Percentiles rank a stretch among this genome's conserved stretches.
phyloP scores from a whole-genome alignment of 2,329 filamentous ascomycete species.

The Colletotrichum incanum region DNA sequence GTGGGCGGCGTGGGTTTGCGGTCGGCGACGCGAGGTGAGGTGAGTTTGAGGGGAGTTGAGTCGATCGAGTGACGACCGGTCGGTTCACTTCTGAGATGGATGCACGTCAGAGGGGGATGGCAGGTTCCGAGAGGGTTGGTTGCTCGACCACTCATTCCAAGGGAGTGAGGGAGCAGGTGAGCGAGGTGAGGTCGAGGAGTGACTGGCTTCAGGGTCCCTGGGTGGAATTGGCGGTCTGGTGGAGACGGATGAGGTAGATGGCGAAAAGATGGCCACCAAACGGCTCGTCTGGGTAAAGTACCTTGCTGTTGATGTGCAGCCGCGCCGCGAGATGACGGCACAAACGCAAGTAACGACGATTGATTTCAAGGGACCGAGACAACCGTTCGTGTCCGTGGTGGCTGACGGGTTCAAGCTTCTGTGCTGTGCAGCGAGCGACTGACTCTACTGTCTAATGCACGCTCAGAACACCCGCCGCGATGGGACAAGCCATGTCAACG shows the following conservation, averaged over 20 bases:
- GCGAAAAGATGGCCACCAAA: constrained; percentile 36
- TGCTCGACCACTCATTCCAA: too few relatives aligned
- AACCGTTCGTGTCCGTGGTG: neutral
- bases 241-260: constrained; percentile 42
- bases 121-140: too few relatives aligned
- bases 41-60: neutral
- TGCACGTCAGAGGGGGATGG: neutral
- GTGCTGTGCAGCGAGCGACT: neutral
- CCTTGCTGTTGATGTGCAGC: constrained; percentile 4
- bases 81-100: neutral
- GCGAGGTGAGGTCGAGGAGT: neutral
- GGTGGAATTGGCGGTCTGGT: constrained; percentile 36
- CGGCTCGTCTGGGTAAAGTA: constrained; percentile 15
- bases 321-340: constrained; percentile 19
- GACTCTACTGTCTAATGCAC: neutral
- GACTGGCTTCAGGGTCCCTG: constrained; percentile 19
- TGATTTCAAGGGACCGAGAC: neutral
- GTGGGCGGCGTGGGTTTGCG: too few relatives aligned
- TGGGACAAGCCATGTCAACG: neutral
- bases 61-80: neutral
- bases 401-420: constrained; percentile 15
- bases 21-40: neutral
- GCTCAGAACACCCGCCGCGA: constrained; percentile 3
- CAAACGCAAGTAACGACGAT: neutral
- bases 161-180: too few relatives aligned